Percentiles rank a stretch among this genome's conserved stretches.
These are phyloP conservation scores for Thraustochytrium sp. DNA, from an alignment of 352 stramenopile species.

Conservation along the genomic window DNA sequence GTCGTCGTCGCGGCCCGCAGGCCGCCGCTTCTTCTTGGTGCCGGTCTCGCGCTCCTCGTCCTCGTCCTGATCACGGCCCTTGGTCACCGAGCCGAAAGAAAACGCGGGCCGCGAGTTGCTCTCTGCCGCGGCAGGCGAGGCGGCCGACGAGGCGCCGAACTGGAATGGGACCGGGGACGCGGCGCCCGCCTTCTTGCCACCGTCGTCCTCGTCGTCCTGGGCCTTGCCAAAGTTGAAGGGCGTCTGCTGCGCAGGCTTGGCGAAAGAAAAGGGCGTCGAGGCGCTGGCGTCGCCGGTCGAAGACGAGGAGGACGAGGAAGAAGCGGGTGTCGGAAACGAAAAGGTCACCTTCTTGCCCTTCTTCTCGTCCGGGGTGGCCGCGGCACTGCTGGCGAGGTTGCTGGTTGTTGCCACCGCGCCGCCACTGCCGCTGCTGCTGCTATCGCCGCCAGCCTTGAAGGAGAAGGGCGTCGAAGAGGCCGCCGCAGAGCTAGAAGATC, in stretches of 20 bases:
- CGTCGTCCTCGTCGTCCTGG: neutral
- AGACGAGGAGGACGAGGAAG: neutral
- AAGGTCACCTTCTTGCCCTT: slow-evolving; percentile 36
- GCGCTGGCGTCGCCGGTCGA: neutral
- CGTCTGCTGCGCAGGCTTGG: neutral
- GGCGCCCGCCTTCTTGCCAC: neutral
- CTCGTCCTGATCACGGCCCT: neutral
- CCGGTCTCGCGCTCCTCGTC: neutral
- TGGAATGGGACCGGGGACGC: neutral
- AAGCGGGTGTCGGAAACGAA: neutral
- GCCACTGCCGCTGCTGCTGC: neutral
- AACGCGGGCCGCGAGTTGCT: neutral
- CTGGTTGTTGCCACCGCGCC: neutral
- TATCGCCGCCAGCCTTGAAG: too few relatives aligned
- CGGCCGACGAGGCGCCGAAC: too few relatives aligned
- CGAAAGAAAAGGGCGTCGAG: neutral
- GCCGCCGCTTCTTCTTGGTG: neutral
- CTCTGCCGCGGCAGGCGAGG: too few relatives aligned
- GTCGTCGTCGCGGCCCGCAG: neutral
- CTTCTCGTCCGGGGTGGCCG: neutral
- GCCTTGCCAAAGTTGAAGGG: slow-evolving; percentile 7
- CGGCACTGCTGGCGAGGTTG: too few relatives aligned
- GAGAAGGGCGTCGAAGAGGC: neutral
- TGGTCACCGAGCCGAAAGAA: neutral
- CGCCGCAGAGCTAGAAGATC: neutral